Evolutionary conservation across 176 grass and related monocot genomes (phyloP), one percentile per base, ranked within the genome.

Genomic region (Dactylis glomerata): DNA sequence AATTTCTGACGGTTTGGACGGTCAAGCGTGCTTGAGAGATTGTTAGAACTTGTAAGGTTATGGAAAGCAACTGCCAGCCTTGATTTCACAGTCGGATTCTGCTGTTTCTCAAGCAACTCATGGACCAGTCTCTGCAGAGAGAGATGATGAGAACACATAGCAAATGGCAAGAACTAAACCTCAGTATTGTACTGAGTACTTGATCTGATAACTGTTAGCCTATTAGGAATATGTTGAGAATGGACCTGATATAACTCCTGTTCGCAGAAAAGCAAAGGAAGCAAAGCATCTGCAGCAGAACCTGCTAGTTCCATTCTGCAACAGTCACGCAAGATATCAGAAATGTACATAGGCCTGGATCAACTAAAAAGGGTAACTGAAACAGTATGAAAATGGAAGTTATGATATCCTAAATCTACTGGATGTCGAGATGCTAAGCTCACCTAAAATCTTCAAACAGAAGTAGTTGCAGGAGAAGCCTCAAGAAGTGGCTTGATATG

Each of bases 391-490:
- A 52, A 81, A 85, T 26, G 33, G 20, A 78, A 67, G 24, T 68
- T 56, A 32, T 38, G 63, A 42, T 14, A 84, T 68, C 46, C 47
- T 38, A 73, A 59, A 74, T 69, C 45, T 59, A 46, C 8, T 74
- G 61, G 62, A 76, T 64, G 58, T 61, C 3, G 81, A 75, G 8
- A 31, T 75, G 72, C 4, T 4, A 68, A 68, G 22, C 82, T 86
- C 68, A 98, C 96, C 96, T 98, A 65, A 98, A 93, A 83, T 98
- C 93, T 84, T 98, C 85, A 72, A 93, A 95, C 50, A 98, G 23
- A 66, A 98, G 89, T 73, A 89, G 54, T 69, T 95, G 92, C 52
- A 98, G 41, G n/a, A 98, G 87, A 85, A 98, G 70, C 81, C 82
- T 93, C 66, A 98, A 88, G 67, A 95, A 98, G 87, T 98, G 91